Evolutionary conservation across 2,329 filamentous ascomycete genomes (phyloP).

Genomic region (Albifimbria verrucaria): DNA sequence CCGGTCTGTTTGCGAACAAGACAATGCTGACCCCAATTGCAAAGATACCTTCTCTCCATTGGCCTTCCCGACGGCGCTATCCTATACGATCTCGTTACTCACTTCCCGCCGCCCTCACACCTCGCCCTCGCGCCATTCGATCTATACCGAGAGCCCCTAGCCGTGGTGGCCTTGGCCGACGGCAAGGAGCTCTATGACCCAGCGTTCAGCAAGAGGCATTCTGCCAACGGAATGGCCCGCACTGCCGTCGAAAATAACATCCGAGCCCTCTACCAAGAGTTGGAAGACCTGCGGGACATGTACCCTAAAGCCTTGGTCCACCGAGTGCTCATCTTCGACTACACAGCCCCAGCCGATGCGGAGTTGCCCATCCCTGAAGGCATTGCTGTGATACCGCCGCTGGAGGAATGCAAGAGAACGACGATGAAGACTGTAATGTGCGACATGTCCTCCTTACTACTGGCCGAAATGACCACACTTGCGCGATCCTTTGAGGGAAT

Average conservation of each 20-base stretch:
- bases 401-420: constrained; percentile 66
- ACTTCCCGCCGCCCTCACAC: constrained; percentile 75
- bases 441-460: constrained; percentile 68
- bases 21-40: constrained; percentile 14
- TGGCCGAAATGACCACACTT: constrained; percentile 72
- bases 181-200: constrained; percentile 62
- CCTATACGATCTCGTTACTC: constrained; percentile 82
- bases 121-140: constrained; percentile 84
- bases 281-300: constrained; percentile 67
- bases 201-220: constrained; percentile 52
- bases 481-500: constrained; percentile 70
- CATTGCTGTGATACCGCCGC: constrained; percentile 67
- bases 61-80: constrained; percentile 80
- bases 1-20: constrained; percentile 1
- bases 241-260: constrained; percentile 56
- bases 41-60: constrained; percentile 91
- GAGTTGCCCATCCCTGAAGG: constrained; percentile 61
- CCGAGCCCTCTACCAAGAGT: constrained; percentile 59
- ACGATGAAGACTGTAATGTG: constrained; percentile 81
- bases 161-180: constrained; percentile 82
- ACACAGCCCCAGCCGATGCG: constrained; percentile 44
- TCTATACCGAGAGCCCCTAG: constrained; percentile 78
- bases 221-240: constrained; percentile 45
- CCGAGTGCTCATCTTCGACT: constrained; percentile 78
- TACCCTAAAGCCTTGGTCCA: constrained; percentile 77